phyloP scores from a whole-genome alignment of 306 rosid genomes.

The Rosa chinensis region DNA sequence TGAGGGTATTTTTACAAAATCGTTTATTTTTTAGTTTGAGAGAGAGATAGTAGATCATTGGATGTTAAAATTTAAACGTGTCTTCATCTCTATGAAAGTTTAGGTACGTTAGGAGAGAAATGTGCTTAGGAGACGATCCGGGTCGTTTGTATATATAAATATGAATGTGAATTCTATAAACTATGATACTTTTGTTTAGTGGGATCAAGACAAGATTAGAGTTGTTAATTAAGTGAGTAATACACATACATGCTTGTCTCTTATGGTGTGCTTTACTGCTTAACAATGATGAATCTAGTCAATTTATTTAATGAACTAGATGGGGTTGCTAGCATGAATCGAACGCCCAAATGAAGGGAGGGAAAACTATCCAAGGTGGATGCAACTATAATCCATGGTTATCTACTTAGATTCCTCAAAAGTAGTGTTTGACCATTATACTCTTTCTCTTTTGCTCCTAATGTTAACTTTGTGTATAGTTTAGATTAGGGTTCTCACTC shows the following conservation, averaged over 20 bases:
- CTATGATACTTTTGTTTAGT: conserved; percentile 6
- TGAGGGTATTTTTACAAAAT: too few species aligned
- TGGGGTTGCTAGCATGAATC: background rate
- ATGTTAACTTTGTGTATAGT: background rate
- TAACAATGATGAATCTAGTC: background rate
- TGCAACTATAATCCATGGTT: conserved; percentile 2
- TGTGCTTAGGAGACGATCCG: too few species aligned
- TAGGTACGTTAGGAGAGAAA: too few species aligned
- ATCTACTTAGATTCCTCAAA: background rate
- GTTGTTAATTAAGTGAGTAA: background rate
- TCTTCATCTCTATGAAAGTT: too few species aligned
- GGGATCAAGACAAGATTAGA: background rate
- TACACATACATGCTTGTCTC: background rate
- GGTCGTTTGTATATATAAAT: background rate
- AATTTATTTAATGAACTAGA: background rate
- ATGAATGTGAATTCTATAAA: conserved; percentile 5
- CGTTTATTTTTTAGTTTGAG: too few species aligned
- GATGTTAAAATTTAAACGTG: too few species aligned
- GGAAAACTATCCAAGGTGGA: background rate
- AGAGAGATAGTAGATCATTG: too few species aligned
- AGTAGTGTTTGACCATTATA: background rate
- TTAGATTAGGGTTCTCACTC: background rate
- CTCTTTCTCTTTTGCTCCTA: background rate
- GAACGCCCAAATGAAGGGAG: background rate
- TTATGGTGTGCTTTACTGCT: background rate